Percentiles rank a stretch among this genome's conserved stretches.
Conservation (phyloP, 768 basidiomycete species). For the Pulveroboletus sp. region DNA sequence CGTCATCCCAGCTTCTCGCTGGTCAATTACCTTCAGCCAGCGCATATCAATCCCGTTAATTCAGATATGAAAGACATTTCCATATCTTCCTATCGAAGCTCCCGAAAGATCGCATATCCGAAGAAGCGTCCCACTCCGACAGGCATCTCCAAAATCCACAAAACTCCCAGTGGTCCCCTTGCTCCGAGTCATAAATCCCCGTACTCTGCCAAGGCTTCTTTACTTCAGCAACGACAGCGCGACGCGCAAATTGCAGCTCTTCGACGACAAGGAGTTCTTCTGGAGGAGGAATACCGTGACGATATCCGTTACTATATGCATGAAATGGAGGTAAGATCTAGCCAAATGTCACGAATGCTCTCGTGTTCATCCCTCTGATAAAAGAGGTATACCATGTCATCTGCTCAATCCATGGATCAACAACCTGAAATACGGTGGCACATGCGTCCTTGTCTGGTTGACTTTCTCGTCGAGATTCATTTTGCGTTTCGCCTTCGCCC, state of each 20-base stretch:
- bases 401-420: slow-evolving; percentile 96
- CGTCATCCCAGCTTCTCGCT: slow-evolving; percentile 39
- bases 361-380: slow-evolving; percentile 5
- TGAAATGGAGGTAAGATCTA: slow-evolving; percentile 89
- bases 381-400: slow-evolving; percentile 84
- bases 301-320: slow-evolving; percentile 95
- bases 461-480: slow-evolving; percentile 98
- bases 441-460: slow-evolving; percentile 98
- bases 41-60: slow-evolving; percentile 24
- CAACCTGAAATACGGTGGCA: slow-evolving; percentile 99
- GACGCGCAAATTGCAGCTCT: slow-evolving; percentile 67
- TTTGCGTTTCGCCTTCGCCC: slow-evolving; percentile 97
- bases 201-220: slow-evolving; percentile 58
- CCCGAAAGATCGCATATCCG: slow-evolving; percentile 68
- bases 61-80: slow-evolving; percentile 79
- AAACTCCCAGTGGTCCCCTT: slow-evolving; percentile 47
- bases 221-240: slow-evolving; percentile 64
- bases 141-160: slow-evolving; percentile 69
- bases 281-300: slow-evolving; percentile 94
- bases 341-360: background rate
- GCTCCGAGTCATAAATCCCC: slow-evolving; percentile 59
- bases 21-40: slow-evolving; percentile 42
- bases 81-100: slow-evolving; percentile 52
- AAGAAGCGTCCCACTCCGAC: slow-evolving; percentile 85
- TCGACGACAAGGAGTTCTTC: slow-evolving; percentile 69